Evolutionary conservation across 164 flowering plant genomes (phyloP), one percentile per base, ranked within the genome.

Genomic region (Umbilicus rupestris): DNA sequence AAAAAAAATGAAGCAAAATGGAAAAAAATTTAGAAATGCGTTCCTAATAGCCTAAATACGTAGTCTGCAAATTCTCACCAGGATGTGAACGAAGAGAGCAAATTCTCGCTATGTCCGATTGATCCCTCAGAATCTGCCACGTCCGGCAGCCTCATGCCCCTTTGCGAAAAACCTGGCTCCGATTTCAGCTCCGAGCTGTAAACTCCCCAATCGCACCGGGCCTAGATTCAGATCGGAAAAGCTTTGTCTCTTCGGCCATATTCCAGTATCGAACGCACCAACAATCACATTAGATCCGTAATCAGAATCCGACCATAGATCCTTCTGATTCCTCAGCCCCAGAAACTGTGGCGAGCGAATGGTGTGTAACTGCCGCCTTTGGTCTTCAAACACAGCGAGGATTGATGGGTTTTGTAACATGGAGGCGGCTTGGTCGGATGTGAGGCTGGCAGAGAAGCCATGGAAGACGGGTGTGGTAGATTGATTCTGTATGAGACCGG

Each of bases 181-280:
- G 47, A 94, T 94, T 94, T 58, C 99, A 94, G 66, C 73, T 72
- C 16, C 31, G 52, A 0, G 77, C 7, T 0, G 71, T 65, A 69
- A 94, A 94, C 37, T 41, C 78, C 0, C 98, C 98, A 3, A 76
- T 7, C 47, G 97, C 4, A 91, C 76, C 1, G 97, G 92, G 0
- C 96, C 95, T 5, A 91, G 79, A 65, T 89, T 83, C 39, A 67
- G 70, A 66, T 91, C 99, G 5, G 86, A 81, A 77, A 94, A 94
- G 73, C 96, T 87, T 17, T 96, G 75, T 0, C 92, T 70, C 78
- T 94, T 97, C 5, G 99, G 99, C 96, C 93, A 89, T 70, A 94
- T 71, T 4, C 99, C 97, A 44, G 99, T 94, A 63, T 94, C 99
- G n/a, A 94, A 79, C 17, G 89, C 77, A 0, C 96, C 99, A 39